Evolutionary conservation across 2,329 filamentous ascomycete genomes (phyloP), one percentile per base, ranked within the genome.

Genomic region (Beauveria australis): DNA sequence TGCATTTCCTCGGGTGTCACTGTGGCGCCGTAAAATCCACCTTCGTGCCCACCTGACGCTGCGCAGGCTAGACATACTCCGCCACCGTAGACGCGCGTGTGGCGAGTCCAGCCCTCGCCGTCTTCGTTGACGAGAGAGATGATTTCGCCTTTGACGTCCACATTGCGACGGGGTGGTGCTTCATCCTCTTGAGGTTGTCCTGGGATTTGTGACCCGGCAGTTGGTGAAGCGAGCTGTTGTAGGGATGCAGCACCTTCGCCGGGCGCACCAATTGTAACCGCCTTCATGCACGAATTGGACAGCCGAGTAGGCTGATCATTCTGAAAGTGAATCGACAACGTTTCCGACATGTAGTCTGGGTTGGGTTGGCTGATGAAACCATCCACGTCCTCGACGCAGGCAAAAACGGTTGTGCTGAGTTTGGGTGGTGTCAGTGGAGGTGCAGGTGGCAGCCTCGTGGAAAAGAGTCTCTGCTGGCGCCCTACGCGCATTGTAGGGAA

Each of bases 61-160:
- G 78, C 72, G 64, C 82, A 85, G 1, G 81, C 81, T 44, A 83
- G 74, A 63, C 82, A 85, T 3, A 80, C 76, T 6, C 82, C 81
- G 62, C 82, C 82, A 30, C 81, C 81, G 64, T 84, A 85, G 28
- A 85, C 82, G 28, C 81, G 77, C 18, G 82, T 85, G 68, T 85
- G 82, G 43, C 81, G 77, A 65, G 76, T 80, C 82, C 81, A 85
- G 47, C 76, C 77, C 19, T 76, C 74, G 5, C 79, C 80, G 14
- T 75, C 72, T 61, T 74, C 73, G 66, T 82, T 77, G 60, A 78
- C 70, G 14, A 78, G 73, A 9, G 78, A 79, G 46, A 82, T 74
- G 60, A 81, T 78, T 66, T 83, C 79, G 30, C 79, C 81, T 52
- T 79, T 74, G 5, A 81, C 72, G 55, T 76, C 73, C 41, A 79